phyloP scores from a whole-genome alignment of 305 asterid genomes.

The Salvia sclarea region DNA sequence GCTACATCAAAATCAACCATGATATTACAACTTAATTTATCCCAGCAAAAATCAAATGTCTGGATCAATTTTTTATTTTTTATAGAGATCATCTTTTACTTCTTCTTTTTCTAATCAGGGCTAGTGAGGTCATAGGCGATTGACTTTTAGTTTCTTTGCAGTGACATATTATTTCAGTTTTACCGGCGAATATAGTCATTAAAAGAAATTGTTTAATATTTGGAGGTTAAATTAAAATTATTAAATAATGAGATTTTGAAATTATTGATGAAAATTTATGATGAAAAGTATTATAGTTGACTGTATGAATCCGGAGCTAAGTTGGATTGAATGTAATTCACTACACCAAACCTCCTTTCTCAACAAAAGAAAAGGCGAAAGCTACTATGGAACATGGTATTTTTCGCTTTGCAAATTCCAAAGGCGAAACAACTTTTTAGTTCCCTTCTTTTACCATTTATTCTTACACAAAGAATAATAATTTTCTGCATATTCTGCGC shows the following conservation, averaged over 20 bases:
- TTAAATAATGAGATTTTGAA: not conserved
- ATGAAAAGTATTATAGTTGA: not conserved
- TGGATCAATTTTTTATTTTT: not conserved
- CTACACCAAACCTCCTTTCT: not conserved
- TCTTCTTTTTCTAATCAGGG: too few species aligned
- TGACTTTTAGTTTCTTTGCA: too few species aligned
- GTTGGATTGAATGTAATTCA: not conserved
- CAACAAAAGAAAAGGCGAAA: slow-evolving; percentile 18
- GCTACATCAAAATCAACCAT: not conserved
- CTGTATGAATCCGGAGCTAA: not conserved
- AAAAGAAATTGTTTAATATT: not conserved
- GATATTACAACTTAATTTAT: not conserved
- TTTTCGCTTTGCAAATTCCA: not conserved
- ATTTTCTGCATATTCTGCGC: not conserved
- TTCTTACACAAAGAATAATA: not conserved
- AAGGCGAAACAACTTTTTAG: slow-evolving; percentile 9
- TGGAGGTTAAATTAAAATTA: not conserved
- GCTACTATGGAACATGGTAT: not conserved
- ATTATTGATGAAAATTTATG: not conserved
- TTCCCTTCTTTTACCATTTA: not conserved
- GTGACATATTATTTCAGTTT: too few species aligned
- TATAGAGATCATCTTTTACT: not conserved
- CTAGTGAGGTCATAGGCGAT: too few species aligned
- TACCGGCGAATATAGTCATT: not conserved
- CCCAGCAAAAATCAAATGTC: not conserved